Conservation (phyloP, 192 early-diverging fungal species). For the Coemansia furcata region DNA sequence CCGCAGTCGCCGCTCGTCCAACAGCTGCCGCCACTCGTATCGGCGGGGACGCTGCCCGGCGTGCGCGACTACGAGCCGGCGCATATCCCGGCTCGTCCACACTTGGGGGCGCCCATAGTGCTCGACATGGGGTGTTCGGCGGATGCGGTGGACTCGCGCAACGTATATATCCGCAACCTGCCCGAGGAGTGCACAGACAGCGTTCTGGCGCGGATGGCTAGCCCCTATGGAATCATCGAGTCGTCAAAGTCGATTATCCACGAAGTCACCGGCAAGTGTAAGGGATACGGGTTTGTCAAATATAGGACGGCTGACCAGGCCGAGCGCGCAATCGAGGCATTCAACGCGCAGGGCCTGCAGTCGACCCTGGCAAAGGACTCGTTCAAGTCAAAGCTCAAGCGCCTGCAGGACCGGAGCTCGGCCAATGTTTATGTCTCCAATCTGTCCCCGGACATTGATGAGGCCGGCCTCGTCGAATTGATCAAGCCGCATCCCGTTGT, state of each 20-base stretch:
- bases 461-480: constrained; percentile 62
- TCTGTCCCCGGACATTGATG: constrained; percentile 70
- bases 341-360: constrained; percentile 63
- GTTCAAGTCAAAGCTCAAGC: constrained; percentile 66
- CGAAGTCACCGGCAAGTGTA: constrained; percentile 74
- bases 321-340: constrained; percentile 63
- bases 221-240: constrained; percentile 66
- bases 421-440: constrained; percentile 88
- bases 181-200: constrained; percentile 67
- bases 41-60: neutral
- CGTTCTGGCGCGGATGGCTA: constrained; percentile 60
- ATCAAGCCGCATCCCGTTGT: constrained; percentile 65
- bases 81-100: neutral
- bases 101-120: constrained; percentile 11
- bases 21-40: neutral
- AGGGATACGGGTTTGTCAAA: constrained; percentile 89
- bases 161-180: constrained; percentile 83
- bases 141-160: constrained; percentile 45
- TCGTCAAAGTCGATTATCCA: constrained; percentile 86
- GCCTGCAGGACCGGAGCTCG: constrained; percentile 70
- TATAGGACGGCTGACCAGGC: constrained; percentile 72
- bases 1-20: constrained; percentile 12
- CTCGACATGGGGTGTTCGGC: neutral
- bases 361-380: constrained; percentile 79
- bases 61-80: neutral